These are phyloP conservation scores for Kodamaea lidongshanica DNA, from an alignment of 805 yeast species.

Conservation along the genomic window DNA sequence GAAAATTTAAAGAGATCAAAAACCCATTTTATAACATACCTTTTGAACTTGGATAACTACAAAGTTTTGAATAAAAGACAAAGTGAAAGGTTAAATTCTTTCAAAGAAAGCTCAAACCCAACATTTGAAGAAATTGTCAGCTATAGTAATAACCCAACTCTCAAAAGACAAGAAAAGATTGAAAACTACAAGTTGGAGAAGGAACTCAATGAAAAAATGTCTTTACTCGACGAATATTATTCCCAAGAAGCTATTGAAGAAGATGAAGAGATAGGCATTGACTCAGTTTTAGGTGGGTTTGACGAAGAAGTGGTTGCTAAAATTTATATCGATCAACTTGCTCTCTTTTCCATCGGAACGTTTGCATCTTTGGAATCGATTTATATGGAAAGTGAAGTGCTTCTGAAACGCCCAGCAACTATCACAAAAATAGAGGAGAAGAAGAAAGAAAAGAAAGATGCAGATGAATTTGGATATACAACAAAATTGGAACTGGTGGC, in stretches of 20 bases:
- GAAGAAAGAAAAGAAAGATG: slow-evolving; percentile 4
- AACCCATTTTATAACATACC: slow-evolving; percentile 33
- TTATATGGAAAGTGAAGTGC: slow-evolving; percentile 60
- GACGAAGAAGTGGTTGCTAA: slow-evolving; percentile 64
- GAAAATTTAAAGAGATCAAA: slow-evolving; percentile 29
- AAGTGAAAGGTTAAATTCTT: slow-evolving; percentile 30
- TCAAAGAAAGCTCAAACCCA: slow-evolving; percentile 38
- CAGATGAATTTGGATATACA: slow-evolving; percentile 46
- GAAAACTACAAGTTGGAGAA: slow-evolving; percentile 58
- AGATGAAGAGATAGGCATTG: too few species aligned
- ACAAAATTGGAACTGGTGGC: slow-evolving; percentile 52
- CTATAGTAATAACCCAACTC: slow-evolving; percentile 30
- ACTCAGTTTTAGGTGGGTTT: slow-evolving; percentile 22
- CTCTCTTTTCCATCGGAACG: slow-evolving; percentile 45
- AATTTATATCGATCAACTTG: slow-evolving; percentile 51
- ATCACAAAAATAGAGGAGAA: slow-evolving; percentile 10
- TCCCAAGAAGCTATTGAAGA: slow-evolving; percentile 9
- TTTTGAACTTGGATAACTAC: slow-evolving; percentile 13
- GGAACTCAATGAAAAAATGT: slow-evolving; percentile 41
- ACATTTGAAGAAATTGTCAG: slow-evolving; percentile 29
- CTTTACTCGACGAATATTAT: slow-evolving; percentile 28
- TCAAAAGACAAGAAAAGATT: slow-evolving; percentile 65
- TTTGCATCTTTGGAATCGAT: slow-evolving; percentile 53
- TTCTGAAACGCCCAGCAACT: slow-evolving; percentile 37
- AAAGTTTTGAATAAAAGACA: slow-evolving; percentile 35